Evolutionary conservation across 345 rosid species (phyloP), one percentile per base, ranked within the genome.

Genomic region (Pistacia vera): DNA sequence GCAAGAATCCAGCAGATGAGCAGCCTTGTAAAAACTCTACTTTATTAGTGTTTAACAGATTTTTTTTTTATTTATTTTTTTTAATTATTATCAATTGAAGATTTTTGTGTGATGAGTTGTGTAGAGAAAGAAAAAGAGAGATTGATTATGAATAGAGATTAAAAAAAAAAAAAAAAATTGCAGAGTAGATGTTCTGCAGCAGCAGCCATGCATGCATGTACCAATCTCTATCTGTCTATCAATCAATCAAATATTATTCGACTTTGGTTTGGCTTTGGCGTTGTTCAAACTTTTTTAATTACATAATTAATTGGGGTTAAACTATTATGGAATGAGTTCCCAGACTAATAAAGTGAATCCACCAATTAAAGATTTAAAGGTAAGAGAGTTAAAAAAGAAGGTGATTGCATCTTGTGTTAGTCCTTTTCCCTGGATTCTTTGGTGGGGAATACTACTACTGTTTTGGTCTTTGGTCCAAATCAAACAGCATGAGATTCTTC

Each of bases 391-490:
- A 54, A 36, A 35, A 64, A 61, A 75, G 70, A 65, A 66, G 65
- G 65, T 71, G 68, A 17, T 79, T 77, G 79, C 84, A 73, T 79
- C 85, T 81, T 74, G 83, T 74, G 83, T 83, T 77, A 16, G 81
- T 83, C 84, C 68, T 76, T 78, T 79, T 81, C 88, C 44, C 58
- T 41, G 66, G 87, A 81, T 81, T 80, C 87, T 83, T 75, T 76
- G 63, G 71, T 60, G 22, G 65, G 67, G 58, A 17, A 16, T 6
- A 69, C 14, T 63, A 75, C 36, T 3, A 71, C 83, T 75, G 72
- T 80, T 77, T 75, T 80, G 78, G 85, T 85, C 77, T 79, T 75
- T 81, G 85, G 84, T 77, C 86, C 83, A 68, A 30, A 75, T 84
- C 81, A 76, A 83, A 79, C 80, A 74, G 84, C 75, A 73, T 72